Percentiles rank a stretch among this genome's conserved stretches.
These are phyloP conservation scores for Protomyces gravidus DNA, from an alignment of 1,139 yeast species.

Conservation along the genomic window DNA sequence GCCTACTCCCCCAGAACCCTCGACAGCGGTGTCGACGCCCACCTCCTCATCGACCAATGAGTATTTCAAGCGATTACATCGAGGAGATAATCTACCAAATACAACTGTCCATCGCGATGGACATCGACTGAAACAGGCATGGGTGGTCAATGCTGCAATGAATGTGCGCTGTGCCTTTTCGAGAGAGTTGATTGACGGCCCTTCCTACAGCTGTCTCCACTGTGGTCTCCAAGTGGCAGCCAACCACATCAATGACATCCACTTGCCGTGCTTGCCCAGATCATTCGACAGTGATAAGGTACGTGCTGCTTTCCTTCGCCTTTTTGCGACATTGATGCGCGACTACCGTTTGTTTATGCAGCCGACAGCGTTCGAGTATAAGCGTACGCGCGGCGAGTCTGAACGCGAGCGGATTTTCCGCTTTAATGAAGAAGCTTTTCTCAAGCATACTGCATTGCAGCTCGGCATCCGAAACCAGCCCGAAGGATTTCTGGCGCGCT, in stretches of 20 bases:
- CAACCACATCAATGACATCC: conserved; percentile 14
- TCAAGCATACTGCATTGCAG: conserved; percentile 20
- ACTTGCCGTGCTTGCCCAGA: conserved; percentile 32
- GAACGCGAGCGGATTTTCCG: conserved; percentile 4
- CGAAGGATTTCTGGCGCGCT: conserved; percentile 29
- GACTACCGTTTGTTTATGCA: conserved; percentile 28
- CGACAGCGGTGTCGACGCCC: background rate
- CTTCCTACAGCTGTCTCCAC: background rate
- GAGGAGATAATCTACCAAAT: background rate
- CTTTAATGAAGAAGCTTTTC: conserved; percentile 27
- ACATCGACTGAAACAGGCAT: background rate
- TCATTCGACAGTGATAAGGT: conserved; percentile 29
- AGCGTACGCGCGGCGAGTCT: background rate
- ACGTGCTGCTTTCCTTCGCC: conserved; percentile 32
- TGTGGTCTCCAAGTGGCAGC: conserved; percentile 26
- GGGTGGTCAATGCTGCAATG: background rate
- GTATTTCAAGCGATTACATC: background rate
- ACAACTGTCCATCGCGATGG: conserved; percentile 5
- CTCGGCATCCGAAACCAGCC: conserved; percentile 15
- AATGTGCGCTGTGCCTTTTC: background rate
- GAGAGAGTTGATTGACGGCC: conserved; percentile 5
- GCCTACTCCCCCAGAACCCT: background rate
- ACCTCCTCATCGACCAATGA: background rate
- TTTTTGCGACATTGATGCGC: conserved; percentile 30
- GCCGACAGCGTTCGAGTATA: background rate